Conservation (phyloP, 352 stramenopile species). For the Phytophthora cryptogea region DNA sequence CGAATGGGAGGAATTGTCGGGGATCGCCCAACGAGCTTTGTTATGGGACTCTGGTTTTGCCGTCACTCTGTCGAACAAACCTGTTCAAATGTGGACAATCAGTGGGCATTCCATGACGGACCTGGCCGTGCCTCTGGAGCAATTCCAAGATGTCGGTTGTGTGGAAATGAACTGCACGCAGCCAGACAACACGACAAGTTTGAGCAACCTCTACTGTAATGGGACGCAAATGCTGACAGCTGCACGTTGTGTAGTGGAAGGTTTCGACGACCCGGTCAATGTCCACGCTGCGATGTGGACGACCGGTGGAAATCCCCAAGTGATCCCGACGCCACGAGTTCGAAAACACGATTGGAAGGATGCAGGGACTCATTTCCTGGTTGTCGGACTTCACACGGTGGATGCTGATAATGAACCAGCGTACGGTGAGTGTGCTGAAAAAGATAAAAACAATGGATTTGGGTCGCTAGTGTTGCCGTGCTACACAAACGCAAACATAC, state of each 20-base stretch:
- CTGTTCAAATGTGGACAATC: conserved; percentile 31
- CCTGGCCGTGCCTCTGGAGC: conserved; percentile 21
- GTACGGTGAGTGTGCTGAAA: conserved; percentile 6
- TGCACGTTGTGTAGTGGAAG: conserved; percentile 20
- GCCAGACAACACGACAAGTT: conserved; percentile 22
- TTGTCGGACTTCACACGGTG: conserved; percentile 24
- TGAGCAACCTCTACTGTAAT: conserved; percentile 19
- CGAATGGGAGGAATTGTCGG: no score
- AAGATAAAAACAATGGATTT: conserved; percentile 13
- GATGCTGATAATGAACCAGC: conserved; percentile 5
- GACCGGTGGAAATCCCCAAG: conserved; percentile 12
- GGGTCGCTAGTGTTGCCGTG: conserved; percentile 23
- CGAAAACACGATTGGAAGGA: conserved; percentile 23
- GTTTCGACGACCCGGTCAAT: conserved; percentile 2
- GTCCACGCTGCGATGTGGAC: conserved; percentile 29
- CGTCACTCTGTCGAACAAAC: conserved; percentile 10
- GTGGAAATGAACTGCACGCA: conserved; percentile 18
- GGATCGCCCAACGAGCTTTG: conserved; percentile 2
- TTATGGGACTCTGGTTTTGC: conserved; percentile 38
- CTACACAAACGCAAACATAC: conserved; percentile 11
- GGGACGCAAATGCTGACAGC: conserved; percentile 23
- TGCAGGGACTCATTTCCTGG: conserved; percentile 13
- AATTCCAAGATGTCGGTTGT: conserved; percentile 22
- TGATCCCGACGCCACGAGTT: conserved; percentile 5
- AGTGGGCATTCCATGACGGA: conserved; percentile 20